A percentile compares a stretch with the other conserved stretches of the same genome.
Conservation (phyloP, 179 eudicot genomes). For the Silene coronaria region DNA sequence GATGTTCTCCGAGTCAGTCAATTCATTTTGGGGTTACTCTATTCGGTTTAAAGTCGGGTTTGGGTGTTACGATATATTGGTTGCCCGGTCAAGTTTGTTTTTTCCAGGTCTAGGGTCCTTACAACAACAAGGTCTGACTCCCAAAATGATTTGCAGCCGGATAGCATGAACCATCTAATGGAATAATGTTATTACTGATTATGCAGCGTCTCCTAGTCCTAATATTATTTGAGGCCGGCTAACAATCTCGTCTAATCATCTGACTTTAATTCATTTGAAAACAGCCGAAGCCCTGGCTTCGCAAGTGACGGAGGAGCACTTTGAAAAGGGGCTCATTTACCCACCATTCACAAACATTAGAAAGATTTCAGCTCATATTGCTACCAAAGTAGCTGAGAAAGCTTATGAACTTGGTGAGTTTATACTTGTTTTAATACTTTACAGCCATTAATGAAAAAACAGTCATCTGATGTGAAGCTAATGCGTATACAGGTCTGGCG, state of each 20-base stretch:
- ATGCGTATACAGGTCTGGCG: conserved; percentile 49
- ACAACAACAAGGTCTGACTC: no score
- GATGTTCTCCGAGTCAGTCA: no score
- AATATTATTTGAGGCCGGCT: not conserved
- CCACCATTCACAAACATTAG: conserved; percentile 76
- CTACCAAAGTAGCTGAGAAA: conserved; percentile 84
- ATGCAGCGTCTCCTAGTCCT: not conserved
- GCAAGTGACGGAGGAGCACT: conserved; percentile 72
- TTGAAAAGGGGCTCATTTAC: conserved; percentile 65
- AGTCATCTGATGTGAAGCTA: not conserved
- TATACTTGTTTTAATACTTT: not conserved
- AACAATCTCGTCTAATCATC: no score
- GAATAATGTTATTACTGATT: no score
- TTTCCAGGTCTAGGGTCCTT: no score
- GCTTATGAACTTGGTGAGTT: conserved; percentile 80
- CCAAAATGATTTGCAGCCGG: no score
- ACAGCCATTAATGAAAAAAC: not conserved
- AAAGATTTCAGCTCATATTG: conserved; percentile 80
- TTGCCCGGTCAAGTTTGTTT: no score
- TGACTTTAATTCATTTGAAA: not conserved
- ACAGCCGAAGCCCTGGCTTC: conserved; percentile 93
- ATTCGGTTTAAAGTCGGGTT: no score
- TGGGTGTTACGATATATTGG: no score
- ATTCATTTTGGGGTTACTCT: no score
- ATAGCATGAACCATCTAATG: no score